Evolutionary conservation across 176 grass and related monocot genomes (phyloP), one percentile per base, ranked within the genome.

Genomic region (Musa troglodytarum): DNA sequence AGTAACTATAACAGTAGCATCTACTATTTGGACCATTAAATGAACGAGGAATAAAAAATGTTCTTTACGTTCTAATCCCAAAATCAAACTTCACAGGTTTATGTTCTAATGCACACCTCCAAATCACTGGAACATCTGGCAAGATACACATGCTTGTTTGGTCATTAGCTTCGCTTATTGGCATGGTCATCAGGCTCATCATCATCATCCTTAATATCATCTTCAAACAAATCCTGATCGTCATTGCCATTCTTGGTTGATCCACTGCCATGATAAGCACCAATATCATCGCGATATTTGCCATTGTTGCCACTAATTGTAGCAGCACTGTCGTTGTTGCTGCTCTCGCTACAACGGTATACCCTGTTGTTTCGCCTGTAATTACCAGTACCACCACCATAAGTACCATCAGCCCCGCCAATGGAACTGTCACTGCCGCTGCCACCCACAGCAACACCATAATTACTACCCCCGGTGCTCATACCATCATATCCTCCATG

Each of bases 101-200:
- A 70, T 50, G 11, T 2, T 51, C 68, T 26, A 25, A 26, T 25
- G 34, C 34, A 65, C 1, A 65, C 21, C n/a, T 65, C 23, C 8
- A 50, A 49, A 19, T 49, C 15, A 70, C 43, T n/a, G 29, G 3
- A 6, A 11, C n/a, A 50, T 34, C 15, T 22, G 68, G 6, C n/a
- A 43, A 16, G 11, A 8, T 6, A 15, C 12, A 16, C 19, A 62
- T 62, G 20, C 11, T 34, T 15, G 28, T 8, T 34, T 11, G 43
- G 29, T 62, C 25, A 62, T 68, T 77, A 74, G 9, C 78, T 43
- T 80, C 83, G 70, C 61, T 79, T 82, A 74, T 83, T 77, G 16
- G 77, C 83, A 53, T 85, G 82, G 58, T 80, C 77, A 22, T 85
- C 76, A 0, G 78, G 73, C 1, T 88, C 78, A 49, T 80, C 66